Conservation (phyloP, 2,329 filamentous ascomycete genomes). For the Aurifilum marmelostoma region DNA sequence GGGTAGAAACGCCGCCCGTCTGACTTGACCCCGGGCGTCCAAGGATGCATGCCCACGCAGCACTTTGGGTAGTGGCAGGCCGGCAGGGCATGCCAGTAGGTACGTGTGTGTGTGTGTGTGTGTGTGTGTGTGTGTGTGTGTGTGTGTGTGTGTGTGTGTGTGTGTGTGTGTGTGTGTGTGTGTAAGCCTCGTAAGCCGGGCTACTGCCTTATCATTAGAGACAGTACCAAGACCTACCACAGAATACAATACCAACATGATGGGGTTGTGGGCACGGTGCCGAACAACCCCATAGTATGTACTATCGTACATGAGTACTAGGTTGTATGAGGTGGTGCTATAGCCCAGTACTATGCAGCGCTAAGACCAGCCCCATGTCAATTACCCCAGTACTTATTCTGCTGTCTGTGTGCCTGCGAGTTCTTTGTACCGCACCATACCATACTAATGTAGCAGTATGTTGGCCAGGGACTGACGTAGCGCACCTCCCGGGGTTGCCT, state of each 20-base stretch:
- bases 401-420: constrained; percentile 9
- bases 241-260: too few species aligned
- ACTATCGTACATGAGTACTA: neutral
- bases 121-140: too few species aligned
- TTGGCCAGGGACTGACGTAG: constrained; percentile 20
- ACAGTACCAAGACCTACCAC: neutral
- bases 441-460: neutral
- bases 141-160: too few species aligned
- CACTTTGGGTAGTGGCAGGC: too few species aligned
- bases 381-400: constrained; percentile 17
- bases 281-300: too few species aligned
- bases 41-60: neutral
- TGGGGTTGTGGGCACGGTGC: too few species aligned
- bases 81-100: too few species aligned
- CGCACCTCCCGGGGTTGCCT: constrained; percentile 10
- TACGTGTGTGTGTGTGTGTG: too few species aligned
- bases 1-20: constrained; percentile 9
- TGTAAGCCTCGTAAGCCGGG: constrained; percentile 10
- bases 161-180: too few species aligned
- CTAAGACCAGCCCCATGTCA: constrained; percentile 1
- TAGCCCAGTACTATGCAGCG: neutral
- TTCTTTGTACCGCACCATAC: neutral
- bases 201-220: constrained; percentile 9
- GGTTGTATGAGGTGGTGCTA: neutral
- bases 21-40: neutral